Evolutionary conservation across 164 flowering plant species (phyloP), one percentile per base, ranked within the genome.

Genomic region (Stephania japonica): DNA sequence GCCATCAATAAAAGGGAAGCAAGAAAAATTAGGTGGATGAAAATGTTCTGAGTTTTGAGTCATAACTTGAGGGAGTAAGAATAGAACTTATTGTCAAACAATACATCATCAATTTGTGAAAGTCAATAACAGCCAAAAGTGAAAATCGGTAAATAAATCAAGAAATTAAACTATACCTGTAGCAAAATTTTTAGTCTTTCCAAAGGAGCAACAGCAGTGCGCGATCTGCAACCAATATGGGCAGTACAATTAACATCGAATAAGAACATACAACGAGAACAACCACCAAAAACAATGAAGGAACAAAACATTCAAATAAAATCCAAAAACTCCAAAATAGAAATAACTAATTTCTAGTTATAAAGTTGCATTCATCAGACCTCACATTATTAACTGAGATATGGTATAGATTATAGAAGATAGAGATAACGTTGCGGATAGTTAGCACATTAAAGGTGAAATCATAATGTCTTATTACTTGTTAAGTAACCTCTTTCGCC

Each of bases 141-240:
- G 25, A 2, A 44, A 47, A 70, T 3, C 21, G 23, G 64, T 18
- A 14, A 70, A 32, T 16, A n/a, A 21, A 67, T 26, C 2, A 50
- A 14, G 65, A 69, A 12, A 16, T n/a, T 8, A 62, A 67, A 49
- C 10, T 4, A 21, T 65, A 86, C 99, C 97, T 94, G 99, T 14
- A 94, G 92, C 83, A 94, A 78, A 59, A 94, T 94, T 71, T 94
- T 94, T 74, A 94, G 69, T 56, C 99, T 83, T 78, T 94, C 99
- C 75, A 94, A 77, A 6, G 99, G 99, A 73, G 99, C 99, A 83
- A 94, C 99, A 64, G 99, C 95, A 68, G 99, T 91, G 1, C 99
- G 88, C 43, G 99, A 94, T 84, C 99, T 94, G 84, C 49, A 81
- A 61, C 41, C 53, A 47, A 47, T 9, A 47, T 9, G 16, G 10